Base-by-base conservation (phyloP, 768 basidiomycete genomes). In the Suillus lakei region DNA sequence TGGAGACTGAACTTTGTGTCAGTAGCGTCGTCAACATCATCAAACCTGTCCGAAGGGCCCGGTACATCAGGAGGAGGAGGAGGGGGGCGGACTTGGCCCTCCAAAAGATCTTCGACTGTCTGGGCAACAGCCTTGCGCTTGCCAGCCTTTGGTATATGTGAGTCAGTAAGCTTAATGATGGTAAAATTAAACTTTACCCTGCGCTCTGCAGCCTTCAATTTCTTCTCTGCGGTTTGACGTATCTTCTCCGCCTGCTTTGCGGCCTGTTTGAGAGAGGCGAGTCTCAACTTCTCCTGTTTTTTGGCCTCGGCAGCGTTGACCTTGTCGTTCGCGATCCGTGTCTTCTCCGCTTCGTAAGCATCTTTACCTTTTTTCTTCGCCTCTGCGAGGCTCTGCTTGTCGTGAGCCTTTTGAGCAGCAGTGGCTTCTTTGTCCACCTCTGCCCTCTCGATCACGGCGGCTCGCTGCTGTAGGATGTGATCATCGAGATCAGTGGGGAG, bases 1-100 rank as follows among this genome's bases (percentile, higher is more conserved):
- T 69, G 66, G 1, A 70, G 60, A 39, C 62, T 53, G 5, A 61
- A 39, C n/a, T 58, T 13, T 32, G 32, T 32, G 32, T 32, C 32
- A 32, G 32, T 32, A 32, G 32, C 32, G 32, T 32, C 32, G 32
- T 32, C 32, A 32, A 32, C 32, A 32, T 32, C 32, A 32, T 32
- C 32, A 32, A 32, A 32, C 32, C 32, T 32, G 32, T 32, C 32
- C 32, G 32, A 32, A 32, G 32, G 32, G 32, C 32, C 32, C 32
- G 32, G 32, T 32, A 32, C 32, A 32, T 32, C 32, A 7, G 32
- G 32, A 32, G 32, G 32, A 32, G 32, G 32, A 32, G 32, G 32
- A 4, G 32, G 32, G 32, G 32, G 32, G 32, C 32, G 32, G 32
- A 32, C 32, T 32, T 32, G 32, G 32, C 32, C 32, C 32, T 32